These are phyloP conservation scores for Plicaturopsis crispa DNA, from an alignment of 768 basidiomycete genomes.

Conservation along the genomic window DNA sequence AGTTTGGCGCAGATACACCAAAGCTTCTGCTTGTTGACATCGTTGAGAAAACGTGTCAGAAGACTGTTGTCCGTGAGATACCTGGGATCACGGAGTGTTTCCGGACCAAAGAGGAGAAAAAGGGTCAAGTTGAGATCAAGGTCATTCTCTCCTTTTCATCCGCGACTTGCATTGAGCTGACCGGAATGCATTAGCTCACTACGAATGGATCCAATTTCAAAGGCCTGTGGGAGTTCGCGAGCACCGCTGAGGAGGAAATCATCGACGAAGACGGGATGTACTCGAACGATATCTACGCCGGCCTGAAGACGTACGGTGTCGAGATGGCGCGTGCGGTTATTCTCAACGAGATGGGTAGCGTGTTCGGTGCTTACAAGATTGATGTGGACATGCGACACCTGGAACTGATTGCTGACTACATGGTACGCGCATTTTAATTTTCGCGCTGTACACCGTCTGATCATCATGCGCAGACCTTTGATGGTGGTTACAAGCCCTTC, in stretches of 20 bases:
- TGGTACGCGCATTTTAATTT: constrained; percentile 50
- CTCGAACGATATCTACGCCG: constrained; percentile 93
- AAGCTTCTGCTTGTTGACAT: constrained; percentile 93
- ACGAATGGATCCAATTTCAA: constrained; percentile 92
- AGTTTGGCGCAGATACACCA: constrained; percentile 86
- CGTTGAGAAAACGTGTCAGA: constrained; percentile 79
- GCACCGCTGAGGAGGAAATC: constrained; percentile 42
- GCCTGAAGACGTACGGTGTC: constrained; percentile 89
- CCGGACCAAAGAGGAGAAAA: constrained; percentile 53
- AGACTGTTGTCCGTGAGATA: constrained; percentile 85
- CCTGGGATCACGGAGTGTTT: constrained; percentile 85
- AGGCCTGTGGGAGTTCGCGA: constrained; percentile 78
- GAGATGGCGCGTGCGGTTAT: constrained; percentile 93
- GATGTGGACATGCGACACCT: constrained; percentile 91
- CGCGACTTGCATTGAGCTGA: too few relatives aligned
- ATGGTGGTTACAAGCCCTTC: constrained; percentile 97
- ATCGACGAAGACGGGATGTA: constrained; percentile 77
- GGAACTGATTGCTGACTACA: constrained; percentile 97
- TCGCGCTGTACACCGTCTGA: constrained; percentile 5
- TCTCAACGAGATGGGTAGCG: constrained; percentile 82
- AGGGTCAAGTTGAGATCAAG: constrained; percentile 40
- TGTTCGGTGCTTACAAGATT: constrained; percentile 94
- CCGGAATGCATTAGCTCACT: constrained; percentile 53
- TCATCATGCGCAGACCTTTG: constrained; percentile 69
- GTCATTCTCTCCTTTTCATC: constrained; percentile 22